Conservation (phyloP, 2,329 filamentous ascomycete species). For the Curvularia sp. region DNA sequence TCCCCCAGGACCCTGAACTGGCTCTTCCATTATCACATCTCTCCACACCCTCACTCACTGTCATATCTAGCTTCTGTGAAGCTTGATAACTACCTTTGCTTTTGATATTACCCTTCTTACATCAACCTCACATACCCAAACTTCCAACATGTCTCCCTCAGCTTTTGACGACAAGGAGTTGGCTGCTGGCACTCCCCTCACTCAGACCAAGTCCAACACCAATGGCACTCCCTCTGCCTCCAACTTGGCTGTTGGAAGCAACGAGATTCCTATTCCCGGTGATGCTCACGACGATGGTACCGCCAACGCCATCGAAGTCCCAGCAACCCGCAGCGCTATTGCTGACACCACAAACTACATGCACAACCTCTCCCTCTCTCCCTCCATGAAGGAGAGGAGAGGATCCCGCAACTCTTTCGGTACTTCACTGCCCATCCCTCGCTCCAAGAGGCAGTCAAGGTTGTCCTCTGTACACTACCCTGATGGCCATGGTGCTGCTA, state of each 20-base stretch:
- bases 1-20: conserved; percentile 33
- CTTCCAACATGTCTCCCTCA: conserved; percentile 55
- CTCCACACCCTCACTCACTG: conserved; percentile 11
- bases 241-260: conserved; percentile 35
- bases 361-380: conserved; percentile 73
- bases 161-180: conserved; percentile 66
- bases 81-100: conserved; percentile 7
- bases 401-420: conserved; percentile 80
- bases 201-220: conserved; percentile 37
- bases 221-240: conserved; percentile 23
- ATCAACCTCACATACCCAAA: conserved; percentile 8
- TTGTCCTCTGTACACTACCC: conserved; percentile 67
- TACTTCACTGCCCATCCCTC: conserved; percentile 73
- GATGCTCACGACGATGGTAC: conserved; percentile 48
- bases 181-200: conserved; percentile 46
- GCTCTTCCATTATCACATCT: neutral
- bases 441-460: conserved; percentile 72
- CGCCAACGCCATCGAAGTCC: conserved; percentile 68
- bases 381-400: conserved; percentile 71
- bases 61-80: conserved; percentile 16
- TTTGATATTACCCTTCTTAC: conserved; percentile 18
- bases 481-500: conserved; percentile 55
- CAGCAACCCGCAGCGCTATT: conserved; percentile 71
- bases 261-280: conserved; percentile 46
- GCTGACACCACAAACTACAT: conserved; percentile 73